Percentiles rank a stretch among this genome's conserved stretches.
phyloP scores from a whole-genome alignment of 1,284 basidiomycete genomes.

The Bjerkandera adusta region DNA sequence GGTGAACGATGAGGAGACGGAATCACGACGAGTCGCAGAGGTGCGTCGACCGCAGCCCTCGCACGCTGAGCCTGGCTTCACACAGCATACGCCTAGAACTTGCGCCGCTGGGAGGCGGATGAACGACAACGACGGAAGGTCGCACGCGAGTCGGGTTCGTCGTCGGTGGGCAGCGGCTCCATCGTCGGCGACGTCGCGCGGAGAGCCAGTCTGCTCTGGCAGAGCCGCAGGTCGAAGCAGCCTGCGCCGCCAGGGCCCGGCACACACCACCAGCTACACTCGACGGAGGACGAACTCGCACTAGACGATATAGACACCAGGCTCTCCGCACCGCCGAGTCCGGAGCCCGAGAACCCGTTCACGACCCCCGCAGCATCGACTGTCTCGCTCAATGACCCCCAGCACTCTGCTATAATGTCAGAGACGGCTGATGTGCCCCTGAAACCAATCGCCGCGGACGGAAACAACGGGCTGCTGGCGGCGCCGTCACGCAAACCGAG shows the following conservation, averaged over 20 bases:
- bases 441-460: conserved; percentile 8
- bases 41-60: conserved; percentile 35
- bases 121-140: conserved; percentile 68
- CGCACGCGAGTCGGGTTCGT: conserved; percentile 48
- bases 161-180: conserved; percentile 36
- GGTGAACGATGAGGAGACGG: conserved; percentile 57
- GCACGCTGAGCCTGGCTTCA: conserved; percentile 2
- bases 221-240: conserved; percentile 29
- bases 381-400: conserved; percentile 45
- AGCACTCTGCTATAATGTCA: conserved; percentile 30
- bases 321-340: conserved; percentile 33
- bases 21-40: conserved; percentile 68
- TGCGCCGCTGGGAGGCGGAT: conserved; percentile 69
- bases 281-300: conserved; percentile 49
- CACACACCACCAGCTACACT: conserved; percentile 33
- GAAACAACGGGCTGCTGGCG: conserved; percentile 5
- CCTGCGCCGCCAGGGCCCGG: conserved; percentile 27
- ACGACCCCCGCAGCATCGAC: conserved; percentile 42
- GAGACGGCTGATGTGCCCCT: conserved; percentile 24
- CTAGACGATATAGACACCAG: conserved; percentile 47
- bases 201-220: conserved; percentile 53
- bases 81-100: conserved; percentile 52
- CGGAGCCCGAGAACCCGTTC: conserved; percentile 50
- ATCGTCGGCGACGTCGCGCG: conserved; percentile 53
- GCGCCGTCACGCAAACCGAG: conserved; percentile 19